Percentiles rank a stretch among this genome's conserved stretches.
Evolutionary conservation across 352 stramenopile genomes (phyloP).

Genomic region (Globisporangium takayamanum): DNA sequence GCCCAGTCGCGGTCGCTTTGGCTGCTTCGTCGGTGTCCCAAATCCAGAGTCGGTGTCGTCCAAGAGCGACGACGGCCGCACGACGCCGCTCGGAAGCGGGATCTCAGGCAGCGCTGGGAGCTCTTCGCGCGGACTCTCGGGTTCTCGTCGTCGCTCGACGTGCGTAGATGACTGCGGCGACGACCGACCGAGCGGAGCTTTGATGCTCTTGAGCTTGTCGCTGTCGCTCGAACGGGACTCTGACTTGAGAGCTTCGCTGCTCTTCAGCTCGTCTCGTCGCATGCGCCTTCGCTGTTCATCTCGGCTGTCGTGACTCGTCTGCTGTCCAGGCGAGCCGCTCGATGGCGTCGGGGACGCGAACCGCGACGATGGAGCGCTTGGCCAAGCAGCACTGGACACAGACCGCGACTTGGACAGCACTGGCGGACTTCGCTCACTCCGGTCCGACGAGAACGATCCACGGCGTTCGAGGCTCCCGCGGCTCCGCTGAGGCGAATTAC

Average conservation of each 20-base stretch:
- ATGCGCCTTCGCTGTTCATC: conserved; percentile 5
- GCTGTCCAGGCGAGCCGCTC: conserved; percentile 5
- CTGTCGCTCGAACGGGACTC: conserved; percentile 3
- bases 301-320: conserved; percentile 6
- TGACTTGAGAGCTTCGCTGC: neutral
- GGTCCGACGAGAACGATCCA: conserved; percentile 27
- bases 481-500: conserved; percentile 16
- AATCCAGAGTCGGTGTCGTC: conserved; percentile 17
- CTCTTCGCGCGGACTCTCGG: conserved; percentile 31
- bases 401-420: conserved; percentile 9
- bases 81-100: conserved; percentile 24
- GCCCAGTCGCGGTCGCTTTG: conserved; percentile 59
- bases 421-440: conserved; percentile 6
- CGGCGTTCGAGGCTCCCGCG: conserved; percentile 40
- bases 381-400: conserved; percentile 3
- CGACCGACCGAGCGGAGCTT: conserved; percentile 1
- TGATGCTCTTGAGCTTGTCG: conserved; percentile 1
- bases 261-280: conserved; percentile 1
- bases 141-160: neutral
- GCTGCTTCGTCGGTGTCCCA: conserved; percentile 39
- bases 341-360: neutral
- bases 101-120: conserved; percentile 61
- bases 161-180: conserved; percentile 1
- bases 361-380: conserved; percentile 2
- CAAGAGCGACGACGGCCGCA: conserved; percentile 3